Evolutionary conservation across 148 eudicot species (phyloP), one percentile per base, ranked within the genome.

Genomic region (Beta vulgaris): DNA sequence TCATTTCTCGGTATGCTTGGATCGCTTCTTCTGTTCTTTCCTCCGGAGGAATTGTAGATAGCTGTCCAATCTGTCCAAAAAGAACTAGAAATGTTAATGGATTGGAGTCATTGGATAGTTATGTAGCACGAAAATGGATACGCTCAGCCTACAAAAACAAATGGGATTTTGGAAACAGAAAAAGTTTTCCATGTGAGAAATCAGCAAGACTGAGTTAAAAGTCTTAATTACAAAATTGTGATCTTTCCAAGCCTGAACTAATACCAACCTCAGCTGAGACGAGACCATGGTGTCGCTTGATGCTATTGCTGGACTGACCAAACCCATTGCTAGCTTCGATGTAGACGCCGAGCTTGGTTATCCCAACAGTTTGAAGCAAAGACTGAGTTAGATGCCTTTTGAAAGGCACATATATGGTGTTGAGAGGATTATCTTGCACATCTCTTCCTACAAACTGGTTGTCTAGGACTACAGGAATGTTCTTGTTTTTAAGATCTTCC

Each of bases 191-290:
- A n/a, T n/a, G n/a, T n/a, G n/a, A n/a, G n/a, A n/a, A n/a, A n/a
- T n/a, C n/a, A n/a, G n/a, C n/a, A n/a, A n/a, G n/a, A n/a, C n/a
- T n/a, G n/a, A n/a, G n/a, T n/a, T n/a, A n/a, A n/a, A n/a, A n/a
- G n/a, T n/a, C n/a, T n/a, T n/a, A n/a, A n/a, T n/a, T n/a, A n/a
- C n/a, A n/a, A n/a, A n/a, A n/a, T n/a, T n/a, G n/a, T n/a, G n/a
- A n/a, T n/a, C n/a, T n/a, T n/a, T n/a, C n/a, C n/a, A n/a, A n/a
- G n/a, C n/a, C n/a, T n/a, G n/a, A n/a, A n/a, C n/a, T n/a, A n/a
- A n/a, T n/a, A n/a, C n/a, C n/a, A 65, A 93, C 98, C 98, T 95
- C 99, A 55, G 96, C 98, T 15, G 99, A 95, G 77, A 79, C 77
- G 25, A 92, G 77, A 25, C 94, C 97, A 60, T 92, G 97, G 74